phyloP scores from a whole-genome alignment of 495 filamentous ascomycete species.

The Aspergillus asperescens region DNA sequence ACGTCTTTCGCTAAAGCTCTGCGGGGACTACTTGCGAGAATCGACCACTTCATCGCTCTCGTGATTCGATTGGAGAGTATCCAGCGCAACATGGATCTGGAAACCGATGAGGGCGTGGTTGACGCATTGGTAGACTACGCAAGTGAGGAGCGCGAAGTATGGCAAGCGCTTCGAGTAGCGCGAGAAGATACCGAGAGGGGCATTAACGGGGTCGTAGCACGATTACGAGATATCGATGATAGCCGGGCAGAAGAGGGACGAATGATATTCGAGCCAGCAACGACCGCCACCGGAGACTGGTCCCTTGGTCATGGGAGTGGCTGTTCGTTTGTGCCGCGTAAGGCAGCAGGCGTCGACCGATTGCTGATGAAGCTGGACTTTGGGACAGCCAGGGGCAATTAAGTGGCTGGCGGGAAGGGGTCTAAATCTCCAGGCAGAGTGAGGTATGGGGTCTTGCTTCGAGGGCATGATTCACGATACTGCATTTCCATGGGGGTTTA shows the following conservation, averaged over 20 bases:
- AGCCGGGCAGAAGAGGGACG: slow-evolving; percentile 41
- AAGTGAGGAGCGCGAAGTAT: slow-evolving; percentile 61
- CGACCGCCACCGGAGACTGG: slow-evolving; percentile 16
- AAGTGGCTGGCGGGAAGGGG: background rate
- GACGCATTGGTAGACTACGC: slow-evolving; percentile 65
- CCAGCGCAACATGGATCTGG: slow-evolving; percentile 68
- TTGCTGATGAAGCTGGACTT: slow-evolving; percentile 86
- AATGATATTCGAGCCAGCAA: slow-evolving; percentile 30
- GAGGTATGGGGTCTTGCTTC: too few relatives aligned
- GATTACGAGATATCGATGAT: slow-evolving; percentile 56
- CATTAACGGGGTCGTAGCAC: slow-evolving; percentile 57
- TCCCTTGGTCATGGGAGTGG: slow-evolving; percentile 7
- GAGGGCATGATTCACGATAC: background rate
- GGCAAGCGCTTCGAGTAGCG: slow-evolving; percentile 46
- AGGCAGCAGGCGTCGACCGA: slow-evolving; percentile 68
- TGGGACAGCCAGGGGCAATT: slow-evolving; percentile 32
- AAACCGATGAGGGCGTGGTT: slow-evolving; percentile 71
- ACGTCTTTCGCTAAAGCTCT: slow-evolving; percentile 63
- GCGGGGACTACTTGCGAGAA: slow-evolving; percentile 61
- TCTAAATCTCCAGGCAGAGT: background rate
- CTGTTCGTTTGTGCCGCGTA: slow-evolving; percentile 54
- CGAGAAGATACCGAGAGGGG: slow-evolving; percentile 38
- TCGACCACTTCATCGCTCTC: slow-evolving; percentile 73
- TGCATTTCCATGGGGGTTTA: background rate
- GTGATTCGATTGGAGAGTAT: slow-evolving; percentile 64